phyloP scores from a whole-genome alignment of 257 asterid genomes.

The Handroanthus guayacan region DNA sequence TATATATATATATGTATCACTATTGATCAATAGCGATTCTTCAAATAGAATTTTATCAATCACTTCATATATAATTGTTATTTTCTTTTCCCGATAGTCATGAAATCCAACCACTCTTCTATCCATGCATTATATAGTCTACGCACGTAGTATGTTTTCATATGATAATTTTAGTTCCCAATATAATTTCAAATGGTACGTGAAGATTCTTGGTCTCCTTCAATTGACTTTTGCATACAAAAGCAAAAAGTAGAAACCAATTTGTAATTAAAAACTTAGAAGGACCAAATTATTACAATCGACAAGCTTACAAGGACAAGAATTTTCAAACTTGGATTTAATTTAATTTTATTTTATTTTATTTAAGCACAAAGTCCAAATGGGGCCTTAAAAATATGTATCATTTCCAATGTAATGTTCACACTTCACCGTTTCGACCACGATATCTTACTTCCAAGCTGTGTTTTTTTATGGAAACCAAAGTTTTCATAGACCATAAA shows the following conservation, averaged over 20 bases:
- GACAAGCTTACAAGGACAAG: background rate
- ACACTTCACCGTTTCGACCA: conserved; percentile 54
- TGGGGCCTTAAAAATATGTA: background rate
- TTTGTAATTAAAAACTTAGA: background rate
- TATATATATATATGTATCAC: no score
- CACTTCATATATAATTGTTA: no score
- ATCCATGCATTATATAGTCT: background rate
- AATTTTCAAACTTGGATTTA: conserved; percentile 3
- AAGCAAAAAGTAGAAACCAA: background rate
- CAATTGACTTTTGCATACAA: conserved; percentile 16
- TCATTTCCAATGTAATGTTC: conserved; percentile 38
- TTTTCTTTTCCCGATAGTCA: no score
- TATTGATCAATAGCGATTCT: no score
- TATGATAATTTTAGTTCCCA: conserved; percentile 9
- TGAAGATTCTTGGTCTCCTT: background rate
- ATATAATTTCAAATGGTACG: background rate
- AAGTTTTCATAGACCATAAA: conserved; percentile 34
- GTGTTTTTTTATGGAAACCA: conserved; percentile 38
- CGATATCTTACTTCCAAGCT: conserved; percentile 57
- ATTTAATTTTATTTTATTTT: background rate
- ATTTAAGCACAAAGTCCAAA: background rate
- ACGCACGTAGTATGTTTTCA: background rate
- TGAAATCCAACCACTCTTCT: background rate
- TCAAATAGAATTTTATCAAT: no score
- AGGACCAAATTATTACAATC: background rate